These are phyloP conservation scores for Paulownia fortunei DNA, from an alignment of 257 asterid species.

Conservation along the genomic window DNA sequence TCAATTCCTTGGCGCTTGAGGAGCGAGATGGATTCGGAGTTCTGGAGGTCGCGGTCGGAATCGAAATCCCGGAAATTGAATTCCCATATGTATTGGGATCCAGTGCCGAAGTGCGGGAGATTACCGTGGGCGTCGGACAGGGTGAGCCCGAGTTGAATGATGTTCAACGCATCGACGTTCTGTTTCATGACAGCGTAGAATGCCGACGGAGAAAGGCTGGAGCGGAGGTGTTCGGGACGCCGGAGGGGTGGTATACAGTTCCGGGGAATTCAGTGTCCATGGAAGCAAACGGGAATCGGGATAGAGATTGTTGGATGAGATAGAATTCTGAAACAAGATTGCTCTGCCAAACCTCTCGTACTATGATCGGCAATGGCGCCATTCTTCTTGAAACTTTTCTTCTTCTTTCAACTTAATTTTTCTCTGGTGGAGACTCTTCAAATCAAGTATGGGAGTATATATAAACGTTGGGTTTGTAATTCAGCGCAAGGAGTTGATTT, in stretches of 20 bases:
- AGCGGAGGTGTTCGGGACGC: neutral
- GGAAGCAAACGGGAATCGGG: no score
- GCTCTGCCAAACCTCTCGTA: no score
- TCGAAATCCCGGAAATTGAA: conserved; percentile 46
- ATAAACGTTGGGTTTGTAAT: no score
- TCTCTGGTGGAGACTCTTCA: no score
- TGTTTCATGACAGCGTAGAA: conserved; percentile 14
- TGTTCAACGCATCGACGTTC: conserved; percentile 25
- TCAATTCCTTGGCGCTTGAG: no score
- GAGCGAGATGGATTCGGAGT: conserved; percentile 21
- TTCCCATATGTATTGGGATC: conserved; percentile 24
- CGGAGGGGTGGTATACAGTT: neutral
- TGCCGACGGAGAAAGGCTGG: neutral
- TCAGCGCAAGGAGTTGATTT: no score
- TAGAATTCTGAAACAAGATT: no score
- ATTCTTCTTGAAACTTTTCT: no score
- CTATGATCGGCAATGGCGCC: neutral
- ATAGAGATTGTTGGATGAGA: no score
- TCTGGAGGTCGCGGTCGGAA: neutral
- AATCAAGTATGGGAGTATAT: no score
- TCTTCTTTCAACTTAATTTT: no score
- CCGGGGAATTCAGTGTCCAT: conserved; percentile 43
- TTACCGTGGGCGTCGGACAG: conserved; percentile 6
- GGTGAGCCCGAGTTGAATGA: conserved; percentile 41
- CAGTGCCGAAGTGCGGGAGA: conserved; percentile 1